A percentile compares a stretch with the other conserved stretches of the same genome.
Evolutionary conservation across 768 basidiomycete genomes (phyloP).

Genomic region (Pulveroboletus ravenelii): DNA sequence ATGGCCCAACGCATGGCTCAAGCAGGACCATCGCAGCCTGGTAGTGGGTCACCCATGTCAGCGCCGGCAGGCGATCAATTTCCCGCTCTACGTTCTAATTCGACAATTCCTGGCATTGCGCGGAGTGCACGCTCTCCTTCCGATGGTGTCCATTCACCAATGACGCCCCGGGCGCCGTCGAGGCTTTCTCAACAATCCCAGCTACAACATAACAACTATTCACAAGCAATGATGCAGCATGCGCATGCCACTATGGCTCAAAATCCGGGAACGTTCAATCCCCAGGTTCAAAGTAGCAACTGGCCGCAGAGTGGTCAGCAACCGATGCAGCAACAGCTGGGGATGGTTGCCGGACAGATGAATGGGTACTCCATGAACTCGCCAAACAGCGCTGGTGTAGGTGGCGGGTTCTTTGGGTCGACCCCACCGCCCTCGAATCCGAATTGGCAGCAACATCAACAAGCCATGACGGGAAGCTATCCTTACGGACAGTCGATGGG

Average conservation of each 20-base stretch:
- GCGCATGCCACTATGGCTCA: constrained; percentile 30
- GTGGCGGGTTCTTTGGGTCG: constrained; percentile 23
- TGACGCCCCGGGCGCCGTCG: constrained; percentile 35
- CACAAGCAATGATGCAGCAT: constrained; percentile 36
- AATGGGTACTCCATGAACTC: constrained; percentile 33
- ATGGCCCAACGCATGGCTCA: constrained; percentile 44
- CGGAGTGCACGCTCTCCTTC: constrained; percentile 74
- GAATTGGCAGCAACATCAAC: constrained; percentile 27
- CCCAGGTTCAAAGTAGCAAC: constrained; percentile 39
- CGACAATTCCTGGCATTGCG: constrained; percentile 68
- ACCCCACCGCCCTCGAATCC: constrained; percentile 23
- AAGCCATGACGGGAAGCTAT: constrained; percentile 27
- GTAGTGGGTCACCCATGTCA: constrained; percentile 41
- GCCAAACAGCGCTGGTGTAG: constrained; percentile 32
- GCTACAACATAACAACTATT: constrained; percentile 43
- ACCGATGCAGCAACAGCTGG: constrained; percentile 39
- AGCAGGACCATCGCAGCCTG: constrained; percentile 34
- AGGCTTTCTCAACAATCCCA: constrained; percentile 41
- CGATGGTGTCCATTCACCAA: constrained; percentile 47
- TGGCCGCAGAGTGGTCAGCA: constrained; percentile 56
- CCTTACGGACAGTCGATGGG: constrained; percentile 26
- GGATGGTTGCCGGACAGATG: constrained; percentile 34
- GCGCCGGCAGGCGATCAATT: constrained; percentile 38
- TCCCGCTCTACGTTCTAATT: constrained; percentile 52
- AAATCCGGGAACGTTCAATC: constrained; percentile 21